Evolutionary conservation across 352 stramenopile genomes (phyloP).

Genomic region (Phytophthora citrophthora): DNA sequence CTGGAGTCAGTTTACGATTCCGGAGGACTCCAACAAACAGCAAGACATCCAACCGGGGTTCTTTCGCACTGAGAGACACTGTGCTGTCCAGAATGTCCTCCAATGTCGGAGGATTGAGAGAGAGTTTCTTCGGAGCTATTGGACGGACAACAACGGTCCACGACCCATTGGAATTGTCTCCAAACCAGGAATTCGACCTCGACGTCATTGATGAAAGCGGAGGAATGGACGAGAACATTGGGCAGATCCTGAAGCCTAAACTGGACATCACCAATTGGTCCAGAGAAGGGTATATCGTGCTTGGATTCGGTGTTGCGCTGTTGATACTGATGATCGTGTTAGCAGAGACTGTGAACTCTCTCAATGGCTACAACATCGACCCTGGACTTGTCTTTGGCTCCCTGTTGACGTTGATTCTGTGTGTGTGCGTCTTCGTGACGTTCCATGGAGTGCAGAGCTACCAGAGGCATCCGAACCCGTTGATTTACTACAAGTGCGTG

Average conservation of each 20-base stretch:
- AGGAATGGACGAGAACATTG: constrained; percentile 62
- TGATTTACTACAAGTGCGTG: constrained; percentile 88
- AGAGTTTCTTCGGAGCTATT: constrained; percentile 69
- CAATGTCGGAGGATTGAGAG: constrained; percentile 45
- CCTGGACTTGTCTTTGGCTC: constrained; percentile 78
- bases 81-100: constrained; percentile 54
- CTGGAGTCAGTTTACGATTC: constrained; percentile 33
- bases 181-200: constrained; percentile 74
- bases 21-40: constrained; percentile 40
- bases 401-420: constrained; percentile 74
- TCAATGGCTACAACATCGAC: constrained; percentile 91
- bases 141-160: constrained; percentile 21
- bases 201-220: constrained; percentile 81
- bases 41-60: constrained; percentile 41
- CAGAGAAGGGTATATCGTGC: constrained; percentile 50
- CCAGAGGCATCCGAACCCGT: constrained; percentile 79
- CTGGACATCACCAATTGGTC: constrained; percentile 59
- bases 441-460: constrained; percentile 82
- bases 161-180: constrained; percentile 70
- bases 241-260: constrained; percentile 60
- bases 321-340: constrained; percentile 49
- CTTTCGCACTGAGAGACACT: constrained; percentile 42
- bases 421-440: constrained; percentile 75
- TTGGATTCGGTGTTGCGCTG: constrained; percentile 46
- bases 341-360: constrained; percentile 35